Conservation (phyloP, 768 basidiomycete species). For the Panaeolus cyanescens region DNA sequence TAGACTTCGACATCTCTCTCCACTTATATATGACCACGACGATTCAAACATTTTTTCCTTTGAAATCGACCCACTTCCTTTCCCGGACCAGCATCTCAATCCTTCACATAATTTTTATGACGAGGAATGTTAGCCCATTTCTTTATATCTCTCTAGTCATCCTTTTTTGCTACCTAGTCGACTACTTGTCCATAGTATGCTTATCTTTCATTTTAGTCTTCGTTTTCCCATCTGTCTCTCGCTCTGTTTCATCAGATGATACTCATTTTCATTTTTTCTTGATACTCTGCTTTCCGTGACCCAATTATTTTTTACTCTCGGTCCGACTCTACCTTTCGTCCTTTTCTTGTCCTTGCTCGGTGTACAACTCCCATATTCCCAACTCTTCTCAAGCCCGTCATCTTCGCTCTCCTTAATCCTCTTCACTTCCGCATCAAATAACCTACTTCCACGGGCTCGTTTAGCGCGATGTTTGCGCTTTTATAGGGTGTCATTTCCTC, state of each 20-base stretch:
- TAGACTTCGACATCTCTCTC: conserved; percentile 45
- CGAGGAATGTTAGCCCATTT: conserved; percentile 57
- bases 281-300: neutral
- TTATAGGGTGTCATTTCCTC: neutral
- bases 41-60: conserved; percentile 65
- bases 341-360: neutral
- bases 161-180: neutral
- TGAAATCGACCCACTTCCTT: conserved; percentile 73
- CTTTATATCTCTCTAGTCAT: conserved; percentile 23
- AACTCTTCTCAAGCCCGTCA: neutral
- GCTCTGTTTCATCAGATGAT: conserved; percentile 2
- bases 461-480: neutral
- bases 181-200: conserved; percentile 15
- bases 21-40: conserved; percentile 63
- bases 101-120: conserved; percentile 57
- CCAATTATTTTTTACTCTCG: neutral
- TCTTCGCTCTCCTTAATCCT: neutral
- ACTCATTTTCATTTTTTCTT: neutral
- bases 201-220: conserved; percentile 20
- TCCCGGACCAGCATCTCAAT: conserved; percentile 53
- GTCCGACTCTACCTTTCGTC: neutral
- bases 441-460: neutral
- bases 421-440: neutral
- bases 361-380: neutral
- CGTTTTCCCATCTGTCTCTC: conserved; percentile 3